These are phyloP conservation scores for Ustilago shanxiensis DNA, from an alignment of 1,284 basidiomycete species.

Conservation along the genomic window DNA sequence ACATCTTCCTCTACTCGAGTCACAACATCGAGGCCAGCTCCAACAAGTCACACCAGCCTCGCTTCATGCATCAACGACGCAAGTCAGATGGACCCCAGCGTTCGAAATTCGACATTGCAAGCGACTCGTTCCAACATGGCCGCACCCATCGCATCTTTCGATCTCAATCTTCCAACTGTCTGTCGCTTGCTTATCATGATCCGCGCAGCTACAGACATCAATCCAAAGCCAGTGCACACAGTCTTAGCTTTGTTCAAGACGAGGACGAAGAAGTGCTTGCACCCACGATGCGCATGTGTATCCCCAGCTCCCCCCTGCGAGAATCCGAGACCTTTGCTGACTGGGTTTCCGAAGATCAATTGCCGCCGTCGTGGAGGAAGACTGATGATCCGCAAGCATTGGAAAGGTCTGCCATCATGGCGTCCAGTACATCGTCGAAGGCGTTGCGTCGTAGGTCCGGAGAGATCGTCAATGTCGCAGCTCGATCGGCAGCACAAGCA, in stretches of 20 bases:
- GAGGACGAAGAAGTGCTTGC: constrained; percentile 23
- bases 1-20: constrained; percentile 47
- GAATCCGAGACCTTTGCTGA: constrained; percentile 26
- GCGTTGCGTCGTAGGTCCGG: constrained; percentile 39
- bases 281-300: not conserved
- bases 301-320: constrained; percentile 29
- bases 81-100: constrained; percentile 47
- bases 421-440: constrained; percentile 24
- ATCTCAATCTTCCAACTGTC: constrained; percentile 39
- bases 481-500: constrained; percentile 35
- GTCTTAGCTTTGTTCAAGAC: constrained; percentile 42
- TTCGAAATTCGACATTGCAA: constrained; percentile 12
- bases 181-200: constrained; percentile 39
- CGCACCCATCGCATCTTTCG: constrained; percentile 33
- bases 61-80: constrained; percentile 44
- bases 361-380: constrained; percentile 24
- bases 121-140: constrained; percentile 7
- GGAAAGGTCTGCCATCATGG: constrained; percentile 35
- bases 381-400: constrained; percentile 24
- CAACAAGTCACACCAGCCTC: constrained; percentile 16
- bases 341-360: constrained; percentile 10
- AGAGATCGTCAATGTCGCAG: constrained; percentile 35
- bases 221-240: constrained; percentile 25
- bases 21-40: constrained; percentile 27
- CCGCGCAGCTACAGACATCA: constrained; percentile 29